Base-by-base conservation (phyloP, 2,329 filamentous ascomycete species). In the Drechslerella dactyloides region DNA sequence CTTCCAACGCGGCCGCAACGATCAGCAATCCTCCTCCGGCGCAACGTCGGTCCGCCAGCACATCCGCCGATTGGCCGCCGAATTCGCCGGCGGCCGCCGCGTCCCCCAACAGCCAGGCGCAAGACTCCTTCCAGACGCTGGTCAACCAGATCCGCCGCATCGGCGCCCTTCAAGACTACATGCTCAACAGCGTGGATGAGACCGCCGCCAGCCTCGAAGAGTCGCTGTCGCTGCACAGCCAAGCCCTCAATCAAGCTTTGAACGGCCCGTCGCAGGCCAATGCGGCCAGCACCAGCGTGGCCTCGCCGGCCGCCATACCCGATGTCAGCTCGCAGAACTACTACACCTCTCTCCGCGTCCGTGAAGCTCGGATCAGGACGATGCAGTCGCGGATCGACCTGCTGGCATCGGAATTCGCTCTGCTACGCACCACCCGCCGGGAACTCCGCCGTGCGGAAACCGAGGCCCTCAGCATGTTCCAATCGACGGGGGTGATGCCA, bases 361-460 rank as follows among this genome's bases (percentile, higher is more conserved):
- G 75, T 1, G 75, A 76, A 57, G 75, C 75, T 13, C 65, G 75
- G 19, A 58, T 76, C 10, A 52, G 75, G 11, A 75, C 75, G n/a
- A 76, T 76, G 75, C 75, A 76, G 54, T 74, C 72, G 4, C 61
- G 75, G 23, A 76, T 76, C 19, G 75, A 76, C 19, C 72, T 76
- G 6, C 52, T 76, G 15, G 74, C 75, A 10, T 75, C 73, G 8
- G 75, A 76, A 57, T 76, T 76, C 58, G 72, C 73, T 33, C 50
- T 76, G 15, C 57, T 76, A 19, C 70, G 75, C 19, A 68, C 69
- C 23, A 75, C 75, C 2, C 69, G 75, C 19, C 64, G 74, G 30
- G 75, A 76, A 48, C 17, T 76, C 19, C 60, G 75, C 37, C 50
- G 75, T 40, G 75, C 68, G 8, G 68, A 72, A 48, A 60, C 50